A percentile compares a stretch with the other conserved stretches of the same genome.
Evolutionary conservation across 129 eudicot genomes (phyloP).

Genomic region (Arctium minus): DNA sequence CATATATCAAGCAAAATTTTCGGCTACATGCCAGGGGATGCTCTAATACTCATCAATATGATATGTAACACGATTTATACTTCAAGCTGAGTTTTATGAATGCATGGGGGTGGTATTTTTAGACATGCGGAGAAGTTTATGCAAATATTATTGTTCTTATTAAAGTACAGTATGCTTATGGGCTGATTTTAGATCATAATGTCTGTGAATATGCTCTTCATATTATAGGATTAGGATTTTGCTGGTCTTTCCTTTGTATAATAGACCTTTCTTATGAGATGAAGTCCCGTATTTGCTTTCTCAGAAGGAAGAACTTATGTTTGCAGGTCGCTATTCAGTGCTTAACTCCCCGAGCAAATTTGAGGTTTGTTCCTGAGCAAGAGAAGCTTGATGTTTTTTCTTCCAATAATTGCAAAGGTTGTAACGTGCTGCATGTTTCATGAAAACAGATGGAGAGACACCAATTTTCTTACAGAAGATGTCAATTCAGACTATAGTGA

Average conservation of each 20-base stretch:
- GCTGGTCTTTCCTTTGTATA: conserved; percentile 2
- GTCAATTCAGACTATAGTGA: conserved; percentile 43
- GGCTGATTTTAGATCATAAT: conserved; percentile 10
- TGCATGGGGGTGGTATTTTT: neutral
- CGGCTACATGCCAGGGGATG: neutral
- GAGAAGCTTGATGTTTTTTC: conserved; percentile 14
- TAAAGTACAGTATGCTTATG: neutral
- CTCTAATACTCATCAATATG: neutral
- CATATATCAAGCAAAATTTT: neutral
- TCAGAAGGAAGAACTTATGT: conserved; percentile 36
- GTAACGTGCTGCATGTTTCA: conserved; percentile 21
- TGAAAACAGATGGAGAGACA: conserved; percentile 38
- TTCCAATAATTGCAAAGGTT: conserved; percentile 7
- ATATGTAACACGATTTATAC: neutral
- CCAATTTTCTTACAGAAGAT: conserved; percentile 39
- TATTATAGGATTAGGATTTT: neutral
- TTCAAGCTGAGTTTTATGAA: neutral
- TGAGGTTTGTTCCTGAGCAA: conserved; percentile 44
- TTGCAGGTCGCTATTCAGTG: conserved; percentile 71
- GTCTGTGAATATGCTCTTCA: conserved; percentile 5
- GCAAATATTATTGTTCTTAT: neutral
- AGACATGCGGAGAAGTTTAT: neutral
- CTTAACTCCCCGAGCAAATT: conserved; percentile 48
- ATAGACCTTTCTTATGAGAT: conserved; percentile 18
- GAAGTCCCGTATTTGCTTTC: conserved; percentile 27